Percentiles rank a stretch among this genome's conserved stretches.
Conservation (phyloP, 208 protist species). For the Acanthamoeba royreba region DNA sequence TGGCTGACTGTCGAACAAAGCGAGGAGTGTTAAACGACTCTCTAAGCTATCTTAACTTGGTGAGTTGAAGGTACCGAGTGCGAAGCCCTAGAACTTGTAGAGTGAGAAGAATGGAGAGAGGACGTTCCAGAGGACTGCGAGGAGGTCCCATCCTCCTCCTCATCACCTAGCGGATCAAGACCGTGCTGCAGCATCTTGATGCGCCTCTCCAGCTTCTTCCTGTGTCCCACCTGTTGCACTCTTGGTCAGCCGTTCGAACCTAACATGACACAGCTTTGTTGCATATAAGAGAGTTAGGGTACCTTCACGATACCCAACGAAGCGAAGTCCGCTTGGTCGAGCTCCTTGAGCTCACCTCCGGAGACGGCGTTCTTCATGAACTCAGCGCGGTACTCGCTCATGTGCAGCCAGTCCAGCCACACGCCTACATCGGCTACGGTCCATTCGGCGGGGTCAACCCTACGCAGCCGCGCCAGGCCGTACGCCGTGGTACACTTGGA, state of each 20-base stretch:
- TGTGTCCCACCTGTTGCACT: background rate
- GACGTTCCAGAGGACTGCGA: background rate
- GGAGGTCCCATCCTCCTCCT: background rate
- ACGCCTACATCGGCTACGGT: constrained; percentile 19
- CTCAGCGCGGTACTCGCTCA: constrained; percentile 40
- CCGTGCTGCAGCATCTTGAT: constrained; percentile 41
- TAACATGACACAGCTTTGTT: background rate
- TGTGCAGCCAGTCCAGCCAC: constrained; percentile 8
- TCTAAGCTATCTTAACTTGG: too few relatives aligned
- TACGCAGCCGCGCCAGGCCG: background rate
- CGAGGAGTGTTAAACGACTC: background rate
- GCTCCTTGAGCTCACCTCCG: constrained; percentile 2
- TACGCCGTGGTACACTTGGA: background rate
- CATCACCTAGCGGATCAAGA: background rate
- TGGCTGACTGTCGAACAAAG: background rate
- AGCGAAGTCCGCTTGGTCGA: constrained; percentile 27
- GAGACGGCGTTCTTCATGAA: constrained; percentile 50
- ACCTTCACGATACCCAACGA: background rate
- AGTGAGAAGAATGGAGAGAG: background rate
- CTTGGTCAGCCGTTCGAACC: too few relatives aligned
- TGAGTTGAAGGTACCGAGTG: background rate
- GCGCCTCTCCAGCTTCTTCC: constrained; percentile 14
- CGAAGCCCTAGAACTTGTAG: background rate
- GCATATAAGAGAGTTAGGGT: background rate
- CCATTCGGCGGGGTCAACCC: constrained; percentile 4